Evolutionary conservation across 2,329 filamentous ascomycete genomes (phyloP).

Genomic region (Colletotrichum lini): DNA sequence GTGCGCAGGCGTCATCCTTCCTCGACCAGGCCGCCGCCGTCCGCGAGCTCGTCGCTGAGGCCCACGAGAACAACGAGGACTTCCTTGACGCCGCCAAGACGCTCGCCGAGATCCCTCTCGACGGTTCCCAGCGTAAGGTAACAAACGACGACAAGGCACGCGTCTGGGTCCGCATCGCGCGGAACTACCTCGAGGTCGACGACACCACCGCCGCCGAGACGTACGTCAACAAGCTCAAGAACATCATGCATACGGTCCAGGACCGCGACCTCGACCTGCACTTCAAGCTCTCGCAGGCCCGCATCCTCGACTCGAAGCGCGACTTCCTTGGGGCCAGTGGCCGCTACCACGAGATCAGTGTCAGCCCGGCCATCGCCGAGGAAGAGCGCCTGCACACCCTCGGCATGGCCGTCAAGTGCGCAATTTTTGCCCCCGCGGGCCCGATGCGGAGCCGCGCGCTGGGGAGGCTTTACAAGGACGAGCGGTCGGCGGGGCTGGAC

Average conservation of each 20-base stretch:
- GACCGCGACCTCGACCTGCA: conserved; percentile 83
- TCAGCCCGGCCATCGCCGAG: conserved; percentile 84
- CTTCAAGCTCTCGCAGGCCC: conserved; percentile 92
- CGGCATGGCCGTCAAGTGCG: conserved; percentile 89
- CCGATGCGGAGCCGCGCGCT: conserved; percentile 86
- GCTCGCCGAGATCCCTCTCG: conserved; percentile 88
- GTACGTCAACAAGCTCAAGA: conserved; percentile 96
- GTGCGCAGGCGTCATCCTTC: conserved; percentile 72
- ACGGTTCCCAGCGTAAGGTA: conserved; percentile 88
- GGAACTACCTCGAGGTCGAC: conserved; percentile 94
- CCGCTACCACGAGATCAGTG: conserved; percentile 90
- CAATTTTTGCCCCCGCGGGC: conserved; percentile 91
- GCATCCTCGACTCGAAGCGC: conserved; percentile 91
- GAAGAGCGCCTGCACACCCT: conserved; percentile 89
- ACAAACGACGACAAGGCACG: conserved; percentile 85
- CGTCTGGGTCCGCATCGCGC: conserved; percentile 94
- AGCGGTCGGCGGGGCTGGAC: conserved; percentile 80
- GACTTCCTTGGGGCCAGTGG: conserved; percentile 90
- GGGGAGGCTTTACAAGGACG: conserved; percentile 92
- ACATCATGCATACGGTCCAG: conserved; percentile 84
- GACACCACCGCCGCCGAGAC: conserved; percentile 88
- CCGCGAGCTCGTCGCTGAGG: conserved; percentile 85
- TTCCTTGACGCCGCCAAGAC: conserved; percentile 83
- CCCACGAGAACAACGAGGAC: conserved; percentile 87
- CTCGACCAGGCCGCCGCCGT: conserved; percentile 88